These are phyloP conservation scores for Eragrostis curvula DNA, from an alignment of 176 grass and related monocot species.

Conservation along the genomic window DNA sequence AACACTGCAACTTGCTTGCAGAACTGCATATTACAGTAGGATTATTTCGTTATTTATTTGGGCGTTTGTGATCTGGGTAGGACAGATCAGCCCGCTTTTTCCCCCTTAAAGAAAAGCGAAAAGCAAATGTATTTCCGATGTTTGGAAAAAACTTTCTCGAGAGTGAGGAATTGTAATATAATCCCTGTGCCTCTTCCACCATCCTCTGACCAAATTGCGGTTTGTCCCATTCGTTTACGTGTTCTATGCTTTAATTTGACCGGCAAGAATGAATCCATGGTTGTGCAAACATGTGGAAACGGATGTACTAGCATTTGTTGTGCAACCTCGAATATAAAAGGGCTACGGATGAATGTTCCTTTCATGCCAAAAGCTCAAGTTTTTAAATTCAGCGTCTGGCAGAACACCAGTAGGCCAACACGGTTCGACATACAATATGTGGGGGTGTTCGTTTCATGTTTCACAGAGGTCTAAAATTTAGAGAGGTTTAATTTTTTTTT, in stretches of 20 bases:
- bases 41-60: conserved; percentile 25
- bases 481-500: too few species aligned
- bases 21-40: conserved; percentile 3
- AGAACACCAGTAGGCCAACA: not conserved
- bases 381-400: conserved; percentile 16
- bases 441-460: too few species aligned
- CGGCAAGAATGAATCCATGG: not conserved
- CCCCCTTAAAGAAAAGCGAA: not conserved
- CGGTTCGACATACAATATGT: not conserved
- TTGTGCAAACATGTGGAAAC: conserved; percentile 16
- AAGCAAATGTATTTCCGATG: conserved; percentile 9
- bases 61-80: conserved; percentile 3
- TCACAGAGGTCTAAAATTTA: too few species aligned
- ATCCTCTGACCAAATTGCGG: conserved; percentile 30
- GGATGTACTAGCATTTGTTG: not conserved
- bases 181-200: conserved; percentile 15
- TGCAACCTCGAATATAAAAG: not conserved
- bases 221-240: not conserved
- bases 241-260: not conserved
- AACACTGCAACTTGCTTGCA: not conserved
- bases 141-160: conserved; percentile 39
- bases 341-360: conserved; percentile 1
- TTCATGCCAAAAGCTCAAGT: not conserved
- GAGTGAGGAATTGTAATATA: conserved; percentile 46
- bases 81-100: conserved; percentile 5